phyloP scores from a whole-genome alignment of 2,329 filamentous ascomycete genomes.

The Rosellinia necatrix region DNA sequence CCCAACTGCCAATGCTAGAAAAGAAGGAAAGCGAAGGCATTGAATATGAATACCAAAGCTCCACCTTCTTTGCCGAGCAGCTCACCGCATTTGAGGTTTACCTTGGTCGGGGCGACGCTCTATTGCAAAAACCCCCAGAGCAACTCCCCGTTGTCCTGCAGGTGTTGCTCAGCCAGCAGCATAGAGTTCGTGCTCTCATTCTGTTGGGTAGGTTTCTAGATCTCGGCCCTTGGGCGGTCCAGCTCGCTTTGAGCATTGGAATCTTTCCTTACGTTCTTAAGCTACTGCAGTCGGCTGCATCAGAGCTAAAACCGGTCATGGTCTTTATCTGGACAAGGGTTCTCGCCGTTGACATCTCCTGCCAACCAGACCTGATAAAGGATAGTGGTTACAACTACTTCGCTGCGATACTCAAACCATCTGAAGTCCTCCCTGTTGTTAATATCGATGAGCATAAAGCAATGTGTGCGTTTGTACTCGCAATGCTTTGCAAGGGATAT shows the following conservation, averaged over 20 bases:
- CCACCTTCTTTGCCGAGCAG: constrained; percentile 95
- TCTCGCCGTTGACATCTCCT: constrained; percentile 90
- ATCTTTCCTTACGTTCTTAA: constrained; percentile 99
- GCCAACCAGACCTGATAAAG: constrained; percentile 91
- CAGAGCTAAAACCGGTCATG: constrained; percentile 97
- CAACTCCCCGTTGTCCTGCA: constrained; percentile 96
- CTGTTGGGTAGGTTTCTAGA: constrained; percentile 92
- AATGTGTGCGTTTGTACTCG: constrained; percentile 98
- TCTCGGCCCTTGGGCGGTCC: constrained; percentile 97
- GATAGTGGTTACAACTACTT: constrained; percentile 98
- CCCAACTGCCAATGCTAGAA: constrained; percentile 85
- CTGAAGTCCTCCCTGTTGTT: constrained; percentile 79
- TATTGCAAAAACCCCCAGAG: constrained; percentile 85
- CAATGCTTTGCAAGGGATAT: constrained; percentile 96
- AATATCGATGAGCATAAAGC: constrained; percentile 94
- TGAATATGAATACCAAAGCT: constrained; percentile 92
- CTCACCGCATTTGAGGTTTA: constrained; percentile 97
- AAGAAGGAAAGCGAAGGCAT: constrained; percentile 73
- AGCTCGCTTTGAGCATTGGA: constrained; percentile 93
- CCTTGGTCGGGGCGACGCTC: constrained; percentile 77
- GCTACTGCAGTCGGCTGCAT: constrained; percentile 89
- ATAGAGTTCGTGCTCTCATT: constrained; percentile 87
- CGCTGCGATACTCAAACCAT: constrained; percentile 85
- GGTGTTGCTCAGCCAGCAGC: constrained; percentile 93
- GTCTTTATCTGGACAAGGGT: constrained; percentile 99